Base-by-base conservation (phyloP, 73 alveolate species). In the Durusdinium trenchii region DNA sequence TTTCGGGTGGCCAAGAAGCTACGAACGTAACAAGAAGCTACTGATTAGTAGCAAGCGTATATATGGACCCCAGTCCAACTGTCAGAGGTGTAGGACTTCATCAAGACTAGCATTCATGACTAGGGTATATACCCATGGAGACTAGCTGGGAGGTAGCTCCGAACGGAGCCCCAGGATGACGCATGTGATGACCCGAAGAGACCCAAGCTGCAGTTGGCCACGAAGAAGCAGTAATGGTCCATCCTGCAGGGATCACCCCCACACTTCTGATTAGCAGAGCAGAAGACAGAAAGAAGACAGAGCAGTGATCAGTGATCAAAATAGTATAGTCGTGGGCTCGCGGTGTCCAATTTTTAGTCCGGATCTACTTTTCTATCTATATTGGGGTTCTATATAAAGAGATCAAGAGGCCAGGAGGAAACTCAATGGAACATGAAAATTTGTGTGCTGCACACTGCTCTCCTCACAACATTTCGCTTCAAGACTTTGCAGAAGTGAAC, bases 181-280 rank as follows among this genome's bases (percentile, higher is more conserved):
- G 42, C 40, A 3, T 14, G 61, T 9, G 38, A 9, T 28, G 35
- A 23, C 2, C 43, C 42, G 64, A 14, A 38, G 69, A n/a, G n/a
- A n/a, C n/a, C 96, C 96, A 90, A 12, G 96, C 26, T 14, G 47
- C 96, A 32, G 61, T 90, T 90, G 48, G 96, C 79, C 52, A 67
- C 28, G 51, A 51, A 90, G 30, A 32, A n/a, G 52, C 96, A 90
- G 51, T 67, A 90, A 51, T 90, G 96, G 32, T 90, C 96, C 96
- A 90, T 90, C 96, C 96, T 90, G 69, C 75, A 2, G 50, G 83
- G 46, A 71, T 36, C 50, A 5, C 83, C 18, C 76, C 76, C 9
- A 40, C 43, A 40, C 32, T 20, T 6, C 43, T 62, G 76, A 62
- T 62, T 38, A 62, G 43, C 16, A 40, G 43, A 62, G 9, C 76